These are phyloP conservation scores for Dictyostelium brefeldianum DNA, from an alignment of 78 protist genomes.

Conservation along the genomic window DNA sequence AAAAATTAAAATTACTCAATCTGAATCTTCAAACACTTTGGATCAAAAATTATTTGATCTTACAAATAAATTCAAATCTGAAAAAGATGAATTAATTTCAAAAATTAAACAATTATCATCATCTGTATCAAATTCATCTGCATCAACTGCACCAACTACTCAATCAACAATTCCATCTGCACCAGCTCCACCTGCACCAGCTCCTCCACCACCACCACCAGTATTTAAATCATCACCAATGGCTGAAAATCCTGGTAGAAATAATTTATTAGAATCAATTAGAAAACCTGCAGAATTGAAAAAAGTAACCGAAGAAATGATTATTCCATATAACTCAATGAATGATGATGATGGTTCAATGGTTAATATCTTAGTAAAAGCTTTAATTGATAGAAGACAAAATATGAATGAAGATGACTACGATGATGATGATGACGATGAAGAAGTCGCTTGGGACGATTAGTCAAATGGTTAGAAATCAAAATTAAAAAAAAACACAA, in stretches of 20 bases:
- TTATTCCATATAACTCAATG: constrained; percentile 18
- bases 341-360: constrained; percentile 35
- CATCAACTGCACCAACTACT: not conserved
- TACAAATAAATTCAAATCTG: constrained; percentile 3
- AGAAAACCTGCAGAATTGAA: constrained; percentile 37
- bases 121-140: not conserved
- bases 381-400: constrained; percentile 60
- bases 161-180: not conserved
- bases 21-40: not conserved
- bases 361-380: constrained; percentile 64
- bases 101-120: constrained; percentile 16
- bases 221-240: not conserved
- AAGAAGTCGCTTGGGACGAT: constrained; percentile 55
- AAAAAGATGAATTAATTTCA: constrained; percentile 1
- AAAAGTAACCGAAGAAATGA: constrained; percentile 41
- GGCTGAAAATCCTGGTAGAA: not conserved
- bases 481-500: not conserved
- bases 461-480: no score
- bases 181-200: constrained; percentile 50
- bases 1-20: not conserved
- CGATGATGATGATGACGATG: constrained; percentile 59
- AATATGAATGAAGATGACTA: constrained; percentile 68
- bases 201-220: constrained; percentile 68
- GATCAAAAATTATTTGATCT: constrained; percentile 16
- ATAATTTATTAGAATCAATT: constrained; percentile 45